phyloP scores from a whole-genome alignment of 2,329 filamentous ascomycete genomes.

The Alternaria arbusti region DNA sequence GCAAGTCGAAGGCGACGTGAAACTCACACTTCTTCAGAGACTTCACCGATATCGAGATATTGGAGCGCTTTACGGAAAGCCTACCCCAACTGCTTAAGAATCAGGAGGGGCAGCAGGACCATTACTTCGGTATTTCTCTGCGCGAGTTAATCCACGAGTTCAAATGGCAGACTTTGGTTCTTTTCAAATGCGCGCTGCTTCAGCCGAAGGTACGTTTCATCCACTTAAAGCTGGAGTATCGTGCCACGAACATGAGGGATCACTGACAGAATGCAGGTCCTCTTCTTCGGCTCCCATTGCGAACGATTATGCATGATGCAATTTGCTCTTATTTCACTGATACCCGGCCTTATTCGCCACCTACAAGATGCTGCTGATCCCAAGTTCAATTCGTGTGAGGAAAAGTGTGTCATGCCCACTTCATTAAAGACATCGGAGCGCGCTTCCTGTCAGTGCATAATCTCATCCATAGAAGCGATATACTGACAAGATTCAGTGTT shows the following conservation, averaged over 20 bases:
- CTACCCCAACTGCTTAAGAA: constrained; percentile 65
- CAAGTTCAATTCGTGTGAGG: constrained; percentile 84
- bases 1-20: not conserved
- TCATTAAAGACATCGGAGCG: constrained; percentile 91
- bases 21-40: constrained; percentile 59
- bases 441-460: constrained; percentile 65
- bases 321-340: constrained; percentile 93
- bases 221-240: not conserved
- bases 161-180: constrained; percentile 89
- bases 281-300: constrained; percentile 97
- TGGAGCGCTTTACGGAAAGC: constrained; percentile 89
- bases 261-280: constrained; percentile 69
- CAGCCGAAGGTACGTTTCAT: constrained; percentile 79
- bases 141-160: constrained; percentile 94
- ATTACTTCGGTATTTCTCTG: constrained; percentile 84
- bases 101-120: constrained; percentile 77
- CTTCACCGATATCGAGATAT: constrained; percentile 89
- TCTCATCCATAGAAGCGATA: not conserved
- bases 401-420: constrained; percentile 75
- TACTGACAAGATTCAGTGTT: constrained; percentile 63
- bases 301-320: constrained; percentile 98
- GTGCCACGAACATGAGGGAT: not conserved
- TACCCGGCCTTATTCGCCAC: constrained; percentile 88
- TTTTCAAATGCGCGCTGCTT: constrained; percentile 91
- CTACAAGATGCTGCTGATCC: constrained; percentile 96